Evolutionary conservation across 2,329 filamentous ascomycete genomes (phyloP), one percentile per base, ranked within the genome.

Genomic region (Tothia fuscella): DNA sequence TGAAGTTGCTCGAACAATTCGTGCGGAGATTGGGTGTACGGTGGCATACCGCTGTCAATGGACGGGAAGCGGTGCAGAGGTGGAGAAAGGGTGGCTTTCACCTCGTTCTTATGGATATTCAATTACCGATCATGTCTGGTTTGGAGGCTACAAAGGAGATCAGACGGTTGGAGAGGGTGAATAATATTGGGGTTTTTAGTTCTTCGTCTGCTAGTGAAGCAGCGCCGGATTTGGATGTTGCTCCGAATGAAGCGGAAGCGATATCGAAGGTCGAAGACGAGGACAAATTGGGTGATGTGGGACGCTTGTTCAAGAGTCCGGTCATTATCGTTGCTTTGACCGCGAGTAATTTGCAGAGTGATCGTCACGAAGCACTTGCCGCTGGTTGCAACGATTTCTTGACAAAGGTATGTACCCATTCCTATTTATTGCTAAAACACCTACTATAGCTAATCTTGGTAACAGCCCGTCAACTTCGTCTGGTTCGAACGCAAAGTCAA

Each of bases 401-500:
- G 58, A 96, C 91, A 47, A 95, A 95, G 79, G 87, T 91, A 68
- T 50, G 71, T 52, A 3, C 22, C 17, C 28, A 14, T 37, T n/a
- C 43, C 16, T 20, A 10, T 26, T 10, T 37, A n/a, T 34, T 34
- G 32, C 35, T 12, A 28, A 42, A 48, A 30, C 49, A 43, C n/a
- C 16, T 14, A 17, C 21, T n/a, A 7, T 60, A 50, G 61, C 46
- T 35, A 38, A 49, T 30, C 9, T 25, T 9, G 3, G 9, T 36
- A n/a, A 32, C 56, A 94, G 85, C 91, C 91, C 16, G 89, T 98
- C 51, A 93, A 93, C 59, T 95, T 95, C 56, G 82, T 93, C 46
- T 98, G 89, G 88, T 75, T 98, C 20, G 86, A 95, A 60, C 78
- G 89, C 44, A 98, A 98, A 61, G 88, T 96, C 51, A 95, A 93